phyloP scores from a whole-genome alignment of 768 basidiomycete species.

The Naganishia randhawae region DNA sequence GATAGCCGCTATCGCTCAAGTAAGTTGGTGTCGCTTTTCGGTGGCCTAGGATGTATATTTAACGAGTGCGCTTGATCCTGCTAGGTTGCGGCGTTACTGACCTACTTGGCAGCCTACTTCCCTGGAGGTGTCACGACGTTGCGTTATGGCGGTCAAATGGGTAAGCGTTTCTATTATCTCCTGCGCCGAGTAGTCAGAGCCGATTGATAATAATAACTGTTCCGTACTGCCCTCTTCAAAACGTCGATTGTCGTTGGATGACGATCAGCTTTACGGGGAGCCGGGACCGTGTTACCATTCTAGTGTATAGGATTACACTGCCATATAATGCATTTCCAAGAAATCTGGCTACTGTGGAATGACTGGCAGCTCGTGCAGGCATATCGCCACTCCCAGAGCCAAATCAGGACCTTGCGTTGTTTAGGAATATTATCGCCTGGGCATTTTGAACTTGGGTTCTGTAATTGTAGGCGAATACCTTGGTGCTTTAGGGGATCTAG shows the following conservation, averaged over 20 bases:
- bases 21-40: slow-evolving; percentile 42
- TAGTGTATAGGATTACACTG: slow-evolving; percentile 49
- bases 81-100: slow-evolving; percentile 74
- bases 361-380: no score
- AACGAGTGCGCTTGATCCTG: slow-evolving; percentile 2
- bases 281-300: slow-evolving; percentile 74
- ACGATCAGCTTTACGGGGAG: slow-evolving; percentile 67
- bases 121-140: slow-evolving; percentile 63
- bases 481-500: no score
- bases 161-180: slow-evolving; percentile 52
- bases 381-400: no score
- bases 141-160: slow-evolving; percentile 50
- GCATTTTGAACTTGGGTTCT: no score
- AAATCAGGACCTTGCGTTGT: no score
- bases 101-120: slow-evolving; percentile 92
- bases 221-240: no score
- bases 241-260: slow-evolving; percentile 76
- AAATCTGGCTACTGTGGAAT: no score
- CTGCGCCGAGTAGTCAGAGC: background rate
- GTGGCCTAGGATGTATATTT: background rate
- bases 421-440: no score
- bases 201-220: no score
- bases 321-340: background rate
- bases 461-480: no score
- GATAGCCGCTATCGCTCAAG: slow-evolving; percentile 74